phyloP scores from a whole-genome alignment of 164 flowering plant genomes.

The Umbilicus rupestris region DNA sequence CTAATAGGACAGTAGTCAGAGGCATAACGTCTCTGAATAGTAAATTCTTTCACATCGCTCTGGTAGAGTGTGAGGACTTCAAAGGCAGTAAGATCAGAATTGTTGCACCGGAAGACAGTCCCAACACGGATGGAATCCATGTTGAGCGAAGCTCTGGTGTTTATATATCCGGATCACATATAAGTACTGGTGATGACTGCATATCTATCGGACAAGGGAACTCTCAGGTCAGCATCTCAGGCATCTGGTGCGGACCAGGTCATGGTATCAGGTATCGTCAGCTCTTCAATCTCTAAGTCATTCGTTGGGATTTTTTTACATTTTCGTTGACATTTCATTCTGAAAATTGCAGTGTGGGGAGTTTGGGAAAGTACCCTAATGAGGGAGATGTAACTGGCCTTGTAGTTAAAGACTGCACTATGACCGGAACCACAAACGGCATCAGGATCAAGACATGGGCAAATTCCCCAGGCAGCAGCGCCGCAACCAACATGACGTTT shows the following conservation, averaged over 20 bases:
- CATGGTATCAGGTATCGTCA: constrained; percentile 58
- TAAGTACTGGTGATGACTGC: constrained; percentile 68
- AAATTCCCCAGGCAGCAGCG: constrained; percentile 37
- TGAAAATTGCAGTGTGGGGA: constrained; percentile 37
- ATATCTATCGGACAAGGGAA: constrained; percentile 61
- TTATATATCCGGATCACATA: constrained; percentile 21
- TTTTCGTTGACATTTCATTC: background rate
- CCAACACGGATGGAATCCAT: constrained; percentile 78
- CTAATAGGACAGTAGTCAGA: constrained; percentile 30
- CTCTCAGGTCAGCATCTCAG: constrained; percentile 28
- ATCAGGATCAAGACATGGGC: constrained; percentile 68
- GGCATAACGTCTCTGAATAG: constrained; percentile 46
- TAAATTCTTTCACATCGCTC: constrained; percentile 57
- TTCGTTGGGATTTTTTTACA: too few relatives aligned
- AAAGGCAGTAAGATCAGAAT: constrained; percentile 29
- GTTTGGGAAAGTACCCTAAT: constrained; percentile 41
- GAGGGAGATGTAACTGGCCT: constrained; percentile 47
- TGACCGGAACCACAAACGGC: constrained; percentile 43
- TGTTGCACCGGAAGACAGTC: constrained; percentile 49
- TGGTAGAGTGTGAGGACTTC: constrained; percentile 38
- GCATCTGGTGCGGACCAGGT: constrained; percentile 61
- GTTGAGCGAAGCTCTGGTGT: constrained; percentile 35
- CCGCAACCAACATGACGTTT: constrained; percentile 48
- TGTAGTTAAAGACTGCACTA: constrained; percentile 33
- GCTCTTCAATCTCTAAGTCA: background rate